Evolutionary conservation across 768 basidiomycete genomes (phyloP).

Genomic region (Hydnum rufescens): DNA sequence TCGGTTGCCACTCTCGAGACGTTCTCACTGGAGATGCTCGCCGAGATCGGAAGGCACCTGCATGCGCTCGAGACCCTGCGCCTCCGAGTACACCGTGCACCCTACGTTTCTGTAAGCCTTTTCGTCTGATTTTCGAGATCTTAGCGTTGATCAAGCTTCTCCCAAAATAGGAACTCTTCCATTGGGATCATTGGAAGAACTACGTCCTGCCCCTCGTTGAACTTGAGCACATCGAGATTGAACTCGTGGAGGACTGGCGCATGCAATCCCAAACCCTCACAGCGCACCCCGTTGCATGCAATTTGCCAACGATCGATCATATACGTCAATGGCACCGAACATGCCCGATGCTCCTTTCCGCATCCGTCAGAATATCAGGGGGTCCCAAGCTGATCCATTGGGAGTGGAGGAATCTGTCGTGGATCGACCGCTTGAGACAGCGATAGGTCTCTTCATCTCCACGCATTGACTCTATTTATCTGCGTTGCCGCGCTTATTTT

Average conservation of each 20-base stretch:
- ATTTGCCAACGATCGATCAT: background rate
- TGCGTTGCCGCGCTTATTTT: no score
- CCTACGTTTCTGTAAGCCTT: background rate
- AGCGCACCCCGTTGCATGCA: background rate
- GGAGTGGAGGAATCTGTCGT: no score
- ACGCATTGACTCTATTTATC: no score
- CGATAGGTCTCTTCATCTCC: no score
- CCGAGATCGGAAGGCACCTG: background rate
- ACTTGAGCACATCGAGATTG: background rate
- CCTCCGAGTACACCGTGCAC: background rate
- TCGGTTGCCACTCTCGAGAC: background rate
- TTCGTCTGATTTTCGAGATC: background rate
- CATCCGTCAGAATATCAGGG: no score
- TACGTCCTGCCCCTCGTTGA: conserved; percentile 1
- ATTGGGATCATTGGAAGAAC: conserved; percentile 2
- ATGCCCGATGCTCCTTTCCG: background rate
- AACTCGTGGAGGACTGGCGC: background rate
- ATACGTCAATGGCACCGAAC: background rate
- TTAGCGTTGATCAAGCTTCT: background rate
- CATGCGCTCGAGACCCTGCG: background rate
- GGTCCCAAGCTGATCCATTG: no score
- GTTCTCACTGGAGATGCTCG: background rate
- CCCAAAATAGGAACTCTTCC: background rate
- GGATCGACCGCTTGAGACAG: no score
- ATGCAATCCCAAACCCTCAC: background rate